These are phyloP conservation scores for Tylopilus sp. DNA, from an alignment of 1,284 basidiomycete genomes.

Conservation along the genomic window DNA sequence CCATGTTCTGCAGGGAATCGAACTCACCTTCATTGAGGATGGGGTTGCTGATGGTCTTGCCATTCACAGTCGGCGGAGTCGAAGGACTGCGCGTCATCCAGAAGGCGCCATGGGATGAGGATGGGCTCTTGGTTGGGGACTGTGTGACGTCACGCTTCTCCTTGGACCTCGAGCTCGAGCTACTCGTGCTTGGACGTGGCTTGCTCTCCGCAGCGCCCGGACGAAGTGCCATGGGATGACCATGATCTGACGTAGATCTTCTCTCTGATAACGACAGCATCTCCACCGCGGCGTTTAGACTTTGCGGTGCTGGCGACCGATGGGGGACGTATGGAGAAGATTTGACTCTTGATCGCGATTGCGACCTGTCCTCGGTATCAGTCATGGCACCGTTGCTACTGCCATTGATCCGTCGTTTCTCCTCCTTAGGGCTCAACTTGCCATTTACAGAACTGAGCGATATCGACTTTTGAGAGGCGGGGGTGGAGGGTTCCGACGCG, in stretches of 20 bases:
- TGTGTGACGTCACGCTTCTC: constrained; percentile 36
- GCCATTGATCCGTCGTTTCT: constrained; percentile 20
- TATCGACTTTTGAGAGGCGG: constrained; percentile 33
- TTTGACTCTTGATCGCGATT: constrained; percentile 40
- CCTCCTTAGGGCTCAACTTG: constrained; percentile 26
- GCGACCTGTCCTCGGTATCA: constrained; percentile 28
- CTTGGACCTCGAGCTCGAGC: constrained; percentile 27
- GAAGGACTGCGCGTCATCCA: constrained; percentile 36
- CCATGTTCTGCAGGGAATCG: constrained; percentile 18
- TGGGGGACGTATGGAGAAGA: constrained; percentile 48
- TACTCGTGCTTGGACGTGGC: constrained; percentile 33
- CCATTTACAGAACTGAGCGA: constrained; percentile 28
- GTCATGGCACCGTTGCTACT: constrained; percentile 20
- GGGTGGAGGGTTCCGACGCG: constrained; percentile 36
- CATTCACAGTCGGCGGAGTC: constrained; percentile 45
- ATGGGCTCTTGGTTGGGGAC: constrained; percentile 38
- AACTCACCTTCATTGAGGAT: constrained; percentile 57
- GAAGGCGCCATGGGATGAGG: constrained; percentile 38
- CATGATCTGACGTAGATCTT: constrained; percentile 34
- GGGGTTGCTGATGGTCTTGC: constrained; percentile 63
- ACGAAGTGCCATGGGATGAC: constrained; percentile 19
- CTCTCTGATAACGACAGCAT: constrained; percentile 50
- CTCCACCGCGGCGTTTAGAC: constrained; percentile 54
- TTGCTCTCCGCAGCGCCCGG: constrained; percentile 24
- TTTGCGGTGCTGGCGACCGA: constrained; percentile 49